Evolutionary conservation across 169 alveolate genomes (phyloP).

Genomic region (Babesia ovata): DNA sequence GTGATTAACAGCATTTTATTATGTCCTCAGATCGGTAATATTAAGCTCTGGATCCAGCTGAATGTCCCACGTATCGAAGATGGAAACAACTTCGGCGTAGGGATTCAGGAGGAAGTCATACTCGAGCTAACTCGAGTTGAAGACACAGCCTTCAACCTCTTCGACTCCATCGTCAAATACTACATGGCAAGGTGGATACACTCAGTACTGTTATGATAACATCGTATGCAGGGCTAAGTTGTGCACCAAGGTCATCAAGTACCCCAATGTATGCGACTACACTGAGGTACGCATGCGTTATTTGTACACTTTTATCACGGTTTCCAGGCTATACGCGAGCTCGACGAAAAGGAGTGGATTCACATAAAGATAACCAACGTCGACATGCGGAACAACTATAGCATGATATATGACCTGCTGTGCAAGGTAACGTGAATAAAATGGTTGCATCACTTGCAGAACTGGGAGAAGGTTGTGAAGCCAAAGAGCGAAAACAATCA

Average conservation of each 20-base stretch:
- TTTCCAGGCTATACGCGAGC: conserved; percentile 80
- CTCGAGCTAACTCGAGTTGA: conserved; percentile 88
- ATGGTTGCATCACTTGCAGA: conserved; percentile 30
- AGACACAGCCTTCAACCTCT: conserved; percentile 84
- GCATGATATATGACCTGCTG: conserved; percentile 86
- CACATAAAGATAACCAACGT: conserved; percentile 83
- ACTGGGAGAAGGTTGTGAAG: conserved; percentile 86
- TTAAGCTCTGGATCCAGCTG: conserved; percentile 87
- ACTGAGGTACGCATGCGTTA: conserved; percentile 64
- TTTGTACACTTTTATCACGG: no score
- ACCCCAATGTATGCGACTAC: conserved; percentile 85
- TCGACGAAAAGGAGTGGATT: conserved; percentile 88
- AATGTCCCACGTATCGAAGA: conserved; percentile 89
- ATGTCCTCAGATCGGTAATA: conserved; percentile 73
- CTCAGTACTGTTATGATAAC: background rate
- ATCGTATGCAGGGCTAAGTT: conserved; percentile 77
- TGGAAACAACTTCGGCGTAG: conserved; percentile 90
- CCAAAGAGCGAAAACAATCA: conserved; percentile 83
- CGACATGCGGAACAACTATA: conserved; percentile 88
- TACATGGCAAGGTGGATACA: conserved; percentile 77
- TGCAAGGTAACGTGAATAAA: conserved; percentile 67
- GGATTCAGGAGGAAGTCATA: conserved; percentile 89
- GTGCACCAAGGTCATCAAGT: conserved; percentile 84
- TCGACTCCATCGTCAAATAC: conserved; percentile 84
- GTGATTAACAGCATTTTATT: background rate